These are phyloP conservation scores for Scheffersomyces lignicola DNA, from an alignment of 1,139 yeast species.

Conservation along the genomic window DNA sequence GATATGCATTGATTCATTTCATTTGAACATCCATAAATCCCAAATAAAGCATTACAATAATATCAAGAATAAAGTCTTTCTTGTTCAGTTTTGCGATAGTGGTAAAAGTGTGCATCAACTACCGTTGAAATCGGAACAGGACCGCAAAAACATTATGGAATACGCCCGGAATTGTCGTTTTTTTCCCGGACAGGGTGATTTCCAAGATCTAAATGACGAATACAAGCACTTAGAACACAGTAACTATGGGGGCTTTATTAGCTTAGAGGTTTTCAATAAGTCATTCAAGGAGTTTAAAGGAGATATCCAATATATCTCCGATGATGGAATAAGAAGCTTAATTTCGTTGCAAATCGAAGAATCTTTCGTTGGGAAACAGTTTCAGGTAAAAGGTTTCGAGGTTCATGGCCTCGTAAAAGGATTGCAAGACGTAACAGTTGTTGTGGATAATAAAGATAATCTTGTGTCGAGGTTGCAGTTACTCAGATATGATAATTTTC, in stretches of 20 bases:
- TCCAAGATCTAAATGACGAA: conserved; percentile 7
- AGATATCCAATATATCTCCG: conserved; percentile 7
- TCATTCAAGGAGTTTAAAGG: conserved; percentile 7
- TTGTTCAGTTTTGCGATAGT: conserved; percentile 14
- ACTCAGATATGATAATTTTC: conserved; percentile 1
- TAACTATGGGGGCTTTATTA: conserved; percentile 10
- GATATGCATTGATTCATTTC: conserved; percentile 13
- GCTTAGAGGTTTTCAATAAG: conserved; percentile 13
- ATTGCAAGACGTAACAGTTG: no score
- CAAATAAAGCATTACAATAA: conserved; percentile 5
- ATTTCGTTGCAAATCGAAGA: conserved; percentile 9
- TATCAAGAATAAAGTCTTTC: conserved; percentile 9
- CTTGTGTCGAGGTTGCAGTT: background rate
- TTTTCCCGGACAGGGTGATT: conserved; percentile 13
- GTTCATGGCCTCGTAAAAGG: no score
- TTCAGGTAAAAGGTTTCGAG: background rate
- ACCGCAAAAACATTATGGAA: background rate
- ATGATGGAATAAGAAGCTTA: conserved; percentile 12
- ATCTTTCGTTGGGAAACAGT: background rate
- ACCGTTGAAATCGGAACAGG: background rate
- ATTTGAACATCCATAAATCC: conserved; percentile 8
- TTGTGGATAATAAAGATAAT: background rate
- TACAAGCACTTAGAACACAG: conserved; percentile 5
- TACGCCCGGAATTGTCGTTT: conserved; percentile 12
- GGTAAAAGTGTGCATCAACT: conserved; percentile 6